Evolutionary conservation across 192 early-diverging fungal species (phyloP).

Genomic region (Backusella mclennaniae): DNA sequence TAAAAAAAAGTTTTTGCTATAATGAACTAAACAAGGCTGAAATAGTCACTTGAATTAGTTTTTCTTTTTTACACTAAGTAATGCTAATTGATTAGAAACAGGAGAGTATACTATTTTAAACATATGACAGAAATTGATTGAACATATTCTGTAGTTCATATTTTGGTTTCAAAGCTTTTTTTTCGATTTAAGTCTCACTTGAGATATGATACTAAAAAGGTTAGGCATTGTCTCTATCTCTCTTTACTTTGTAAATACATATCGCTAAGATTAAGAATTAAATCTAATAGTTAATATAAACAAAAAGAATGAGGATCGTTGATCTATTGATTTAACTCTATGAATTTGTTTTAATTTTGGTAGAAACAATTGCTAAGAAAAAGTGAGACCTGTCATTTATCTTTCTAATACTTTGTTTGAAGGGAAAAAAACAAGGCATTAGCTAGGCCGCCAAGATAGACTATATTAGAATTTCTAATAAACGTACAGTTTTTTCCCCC

Average conservation of each 20-base stretch:
- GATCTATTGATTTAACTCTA: no score
- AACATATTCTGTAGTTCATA: not conserved
- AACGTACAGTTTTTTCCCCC: not conserved
- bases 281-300: not conserved
- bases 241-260: not conserved
- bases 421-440: not conserved
- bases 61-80: not conserved
- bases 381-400: not conserved
- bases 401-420: not conserved
- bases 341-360: not conserved
- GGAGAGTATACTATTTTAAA: not conserved
- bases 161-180: not conserved
- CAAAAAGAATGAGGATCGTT: no score
- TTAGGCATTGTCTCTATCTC: not conserved
- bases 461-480: conserved; percentile 2
- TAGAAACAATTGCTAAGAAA: not conserved
- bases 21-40: not conserved
- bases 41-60: not conserved
- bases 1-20: no score
- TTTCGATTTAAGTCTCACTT: not conserved
- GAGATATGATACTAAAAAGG: not conserved
- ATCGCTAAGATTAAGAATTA: not conserved
- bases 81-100: not conserved
- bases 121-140: not conserved
- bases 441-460: not conserved